Conservation (phyloP, 106 monocot genomes). For the Amphibolis antarctica region DNA sequence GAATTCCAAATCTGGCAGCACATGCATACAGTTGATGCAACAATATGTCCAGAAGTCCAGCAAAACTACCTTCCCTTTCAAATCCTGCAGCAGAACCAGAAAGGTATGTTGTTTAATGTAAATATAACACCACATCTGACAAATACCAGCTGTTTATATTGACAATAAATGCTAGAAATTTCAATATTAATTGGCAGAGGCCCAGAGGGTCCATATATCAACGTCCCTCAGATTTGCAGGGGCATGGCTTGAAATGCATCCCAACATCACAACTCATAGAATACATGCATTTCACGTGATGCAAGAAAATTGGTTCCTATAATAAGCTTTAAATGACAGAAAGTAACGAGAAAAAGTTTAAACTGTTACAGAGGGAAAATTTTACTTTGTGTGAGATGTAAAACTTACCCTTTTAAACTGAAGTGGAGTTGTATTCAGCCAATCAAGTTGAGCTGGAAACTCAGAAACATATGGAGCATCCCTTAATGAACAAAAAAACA, state of each 20-base stretch:
- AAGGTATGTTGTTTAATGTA: neutral
- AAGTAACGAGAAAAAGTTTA: too few relatives aligned
- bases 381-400: neutral
- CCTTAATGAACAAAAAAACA: slow-evolving; percentile 17
- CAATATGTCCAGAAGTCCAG: slow-evolving; percentile 99
- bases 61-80: slow-evolving; percentile 85
- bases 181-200: too few relatives aligned
- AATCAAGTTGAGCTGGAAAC: slow-evolving; percentile 85
- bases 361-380: neutral
- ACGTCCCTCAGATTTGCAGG: too few relatives aligned
- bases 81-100: slow-evolving; percentile 38
- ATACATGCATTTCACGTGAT: too few relatives aligned
- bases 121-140: neutral
- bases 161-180: too few relatives aligned
- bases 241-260: too few relatives aligned
- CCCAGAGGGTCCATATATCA: too few relatives aligned
- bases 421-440: slow-evolving; percentile 94
- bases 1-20: slow-evolving; percentile 84
- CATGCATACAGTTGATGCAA: slow-evolving; percentile 99
- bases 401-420: slow-evolving; percentile 59
- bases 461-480: slow-evolving; percentile 61
- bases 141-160: neutral
- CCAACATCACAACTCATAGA: too few relatives aligned
- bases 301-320: too few relatives aligned
- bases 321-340: too few relatives aligned